Evolutionary conservation across 768 basidiomycete genomes (phyloP).

Genomic region (Boletus rubescentipes): DNA sequence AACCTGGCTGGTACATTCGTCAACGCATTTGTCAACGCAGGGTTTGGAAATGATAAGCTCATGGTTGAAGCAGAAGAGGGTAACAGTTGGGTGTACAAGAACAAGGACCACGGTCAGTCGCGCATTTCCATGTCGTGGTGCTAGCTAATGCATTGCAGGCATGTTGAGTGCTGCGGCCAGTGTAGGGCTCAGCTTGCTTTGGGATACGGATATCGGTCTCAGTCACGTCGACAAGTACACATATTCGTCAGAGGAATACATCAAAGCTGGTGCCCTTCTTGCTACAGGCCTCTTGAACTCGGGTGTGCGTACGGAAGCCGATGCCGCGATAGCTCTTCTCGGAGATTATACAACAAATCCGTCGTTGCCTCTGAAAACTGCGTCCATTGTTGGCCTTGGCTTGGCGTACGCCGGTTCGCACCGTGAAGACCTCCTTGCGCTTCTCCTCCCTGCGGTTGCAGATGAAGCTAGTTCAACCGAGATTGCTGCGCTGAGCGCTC

Average conservation of each 20-base stretch:
- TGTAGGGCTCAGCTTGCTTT: conserved; percentile 87
- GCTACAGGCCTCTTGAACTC: conserved; percentile 93
- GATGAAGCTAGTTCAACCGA: conserved; percentile 89
- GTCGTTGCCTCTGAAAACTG: conserved; percentile 77
- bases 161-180: conserved; percentile 98
- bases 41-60: conserved; percentile 97
- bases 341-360: conserved; percentile 89
- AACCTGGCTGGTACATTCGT: conserved; percentile 97
- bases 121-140: neutral
- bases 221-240: conserved; percentile 97
- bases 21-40: conserved; percentile 98
- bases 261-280: conserved; percentile 96
- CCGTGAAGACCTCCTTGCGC: conserved; percentile 74
- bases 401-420: conserved; percentile 95
- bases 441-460: conserved; percentile 77
- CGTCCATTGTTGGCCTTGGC: conserved; percentile 89
- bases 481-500: conserved; percentile 78
- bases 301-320: conserved; percentile 87
- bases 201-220: conserved; percentile 95
- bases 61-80: conserved; percentile 98
- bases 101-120: conserved; percentile 89
- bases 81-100: conserved; percentile 99
- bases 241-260: conserved; percentile 93
- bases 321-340: conserved; percentile 88
- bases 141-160: conserved; percentile 41